Base-by-base conservation (phyloP, 2,329 filamentous ascomycete genomes). In the Monilinia vaccinii-corymbosi region DNA sequence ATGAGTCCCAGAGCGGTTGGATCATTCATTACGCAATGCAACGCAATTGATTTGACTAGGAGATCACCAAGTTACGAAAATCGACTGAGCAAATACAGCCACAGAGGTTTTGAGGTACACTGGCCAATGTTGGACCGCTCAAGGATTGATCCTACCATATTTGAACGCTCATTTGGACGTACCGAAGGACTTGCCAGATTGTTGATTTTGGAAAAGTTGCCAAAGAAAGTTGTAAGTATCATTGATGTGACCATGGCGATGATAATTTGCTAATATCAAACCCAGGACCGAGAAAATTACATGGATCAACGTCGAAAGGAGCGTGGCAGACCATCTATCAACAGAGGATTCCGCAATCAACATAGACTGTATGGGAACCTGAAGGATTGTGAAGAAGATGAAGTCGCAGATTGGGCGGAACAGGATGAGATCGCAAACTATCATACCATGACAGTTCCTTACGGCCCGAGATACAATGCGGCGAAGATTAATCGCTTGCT, bases 31-130 rank as follows among this genome's bases (percentile, higher is more conserved):
- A 93, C 89, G 0, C 91, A 96, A 73, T 80, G 84, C 70, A 95
- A 96, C 67, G 86, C 85, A 3, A 79, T 95, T 62, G 91, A 96
- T 69, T 78, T 96, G 40, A 85, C 83, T 4, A 82, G 91, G 23
- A 84, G 91, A 46, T 93, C 88, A 21, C 89, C 90, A 0, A 94
- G 89, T 0, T 96, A 96, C 66, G 91, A 96, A 70, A 95, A 90
- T 65, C 85, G 91, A 11, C 79, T 95, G 14, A 89, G 88, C 18
- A 95, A 95, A 72, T 93, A 96, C 72, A 88, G 87, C 16, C 88
- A 88, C 69, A 79, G 90, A 47, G 89, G 89, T 18, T 96, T 96
- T 65, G 91, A 96, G 72, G 83, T 93, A 0, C 87, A 88, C 71
- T 96, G 89, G 85, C 80, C 86, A 1, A 78, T 84, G 11, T 77